Base-by-base conservation (phyloP, 345 rosid genomes). In the Eutrema yunnanense region DNA sequence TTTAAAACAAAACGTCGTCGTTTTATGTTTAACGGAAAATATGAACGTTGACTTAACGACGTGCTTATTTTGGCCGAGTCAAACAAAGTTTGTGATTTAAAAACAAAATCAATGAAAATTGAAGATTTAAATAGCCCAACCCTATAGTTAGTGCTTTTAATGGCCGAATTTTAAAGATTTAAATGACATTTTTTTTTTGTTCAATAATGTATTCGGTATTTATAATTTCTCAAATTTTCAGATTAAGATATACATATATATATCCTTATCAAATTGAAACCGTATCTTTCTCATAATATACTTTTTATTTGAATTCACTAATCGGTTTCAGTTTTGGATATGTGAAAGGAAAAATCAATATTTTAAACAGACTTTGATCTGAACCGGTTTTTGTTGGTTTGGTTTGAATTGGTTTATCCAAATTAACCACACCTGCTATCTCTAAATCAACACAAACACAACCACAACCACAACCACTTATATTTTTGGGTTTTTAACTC, bases 391-490 rank as follows among this genome's bases (percentile, higher is more conserved):
- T 43, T 2, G 34, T 36, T 65, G 62, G 55, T 32, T 72, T 48
- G 64, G 71, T 64, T 54, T 54, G 33, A 52, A 48, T 65, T 43
- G 77, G 40, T 63, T 72, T 8, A 19, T 38, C 42, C 14, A 63
- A 26, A 44, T 11, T 10, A 52, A 52, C 19, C 69, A 53, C 30
- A 73, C 9, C 13, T 32, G 14, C 34, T 30, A 52, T 62, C 22
- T 42, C 53, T 62, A 43, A 40, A 50, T 33, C 49, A 44, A 57
- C 26, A 75, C 49, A 60, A 3, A 73, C 48, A 55, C 50, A 52
- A 60, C 37, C 26, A 75, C 49, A 60, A 3, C 64, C 48, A 55
- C 50, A 52, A 60, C 37, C 69, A 75, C 69, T 75, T 75, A 29
- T 74, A 66, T 56, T 29, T 48, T 57, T 19, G 52, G 72, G 42